Evolutionary conservation across 305 asterid genomes (phyloP).

Genomic region (Solanum hybrid): DNA sequence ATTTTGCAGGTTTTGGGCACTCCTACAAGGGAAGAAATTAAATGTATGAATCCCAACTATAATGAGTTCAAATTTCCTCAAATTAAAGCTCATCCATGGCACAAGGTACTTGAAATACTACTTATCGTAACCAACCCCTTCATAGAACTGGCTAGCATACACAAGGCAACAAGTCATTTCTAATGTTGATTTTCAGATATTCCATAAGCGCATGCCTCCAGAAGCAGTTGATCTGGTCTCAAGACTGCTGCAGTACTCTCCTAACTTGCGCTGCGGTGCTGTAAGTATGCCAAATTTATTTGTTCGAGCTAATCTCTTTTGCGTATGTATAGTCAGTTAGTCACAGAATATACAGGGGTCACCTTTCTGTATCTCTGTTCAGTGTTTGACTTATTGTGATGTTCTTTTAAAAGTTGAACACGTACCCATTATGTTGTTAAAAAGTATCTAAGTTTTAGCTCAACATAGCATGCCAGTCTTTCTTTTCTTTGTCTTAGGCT

Average conservation of each 20-base stretch:
- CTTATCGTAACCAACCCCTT: not conserved
- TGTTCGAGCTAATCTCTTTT: not conserved
- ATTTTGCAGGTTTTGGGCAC: conserved; percentile 76
- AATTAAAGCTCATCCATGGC: conserved; percentile 82
- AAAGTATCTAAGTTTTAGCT: not conserved
- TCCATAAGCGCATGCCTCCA: conserved; percentile 91
- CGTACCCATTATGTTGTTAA: not conserved
- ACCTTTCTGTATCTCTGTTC: not conserved
- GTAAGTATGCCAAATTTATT: conserved; percentile 34
- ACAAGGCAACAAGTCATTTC: not conserved
- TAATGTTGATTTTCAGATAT: conserved; percentile 46
- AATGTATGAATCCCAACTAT: conserved; percentile 95
- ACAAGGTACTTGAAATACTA: conserved; percentile 50
- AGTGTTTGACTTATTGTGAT: not conserved
- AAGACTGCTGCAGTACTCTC: conserved; percentile 89
- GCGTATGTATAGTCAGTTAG: not conserved
- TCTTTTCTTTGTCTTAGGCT: not conserved
- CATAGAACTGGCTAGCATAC: not conserved
- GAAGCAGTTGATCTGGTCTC: conserved; percentile 87
- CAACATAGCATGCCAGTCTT: not conserved
- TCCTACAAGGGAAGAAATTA: conserved; percentile 95
- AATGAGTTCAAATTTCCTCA: conserved; percentile 79
- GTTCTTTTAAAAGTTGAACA: not conserved
- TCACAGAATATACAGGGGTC: not conserved
- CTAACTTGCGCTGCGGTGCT: conserved; percentile 81